These are phyloP conservation scores for Cytospora schulzeri DNA, from an alignment of 2,329 filamentous ascomycete species.

Conservation along the genomic window DNA sequence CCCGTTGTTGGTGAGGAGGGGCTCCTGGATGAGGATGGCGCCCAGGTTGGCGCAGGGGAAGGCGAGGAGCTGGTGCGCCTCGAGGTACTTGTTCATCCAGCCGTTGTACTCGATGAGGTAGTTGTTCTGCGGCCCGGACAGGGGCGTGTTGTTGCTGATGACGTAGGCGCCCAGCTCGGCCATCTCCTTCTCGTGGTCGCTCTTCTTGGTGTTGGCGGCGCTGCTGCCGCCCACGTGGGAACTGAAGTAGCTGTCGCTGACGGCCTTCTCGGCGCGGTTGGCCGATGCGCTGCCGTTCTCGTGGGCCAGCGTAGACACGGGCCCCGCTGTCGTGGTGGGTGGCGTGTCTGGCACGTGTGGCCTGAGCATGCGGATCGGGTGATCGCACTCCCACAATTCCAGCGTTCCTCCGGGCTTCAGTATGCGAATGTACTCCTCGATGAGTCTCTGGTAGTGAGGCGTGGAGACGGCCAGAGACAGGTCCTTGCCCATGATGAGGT, in stretches of 20 bases:
- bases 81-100: slow-evolving; percentile 78
- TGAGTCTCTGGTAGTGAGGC: slow-evolving; percentile 55
- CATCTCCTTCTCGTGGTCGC: slow-evolving; percentile 63
- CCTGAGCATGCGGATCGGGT: slow-evolving; percentile 78
- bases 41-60: slow-evolving; percentile 79
- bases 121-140: slow-evolving; percentile 77
- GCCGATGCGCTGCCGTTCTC: slow-evolving; percentile 37
- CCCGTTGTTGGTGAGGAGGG: slow-evolving; percentile 66
- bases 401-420: slow-evolving; percentile 76
- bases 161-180: slow-evolving; percentile 77
- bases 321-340: slow-evolving; percentile 27
- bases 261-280: slow-evolving; percentile 30
- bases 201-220: slow-evolving; percentile 35
- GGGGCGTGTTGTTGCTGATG: slow-evolving; percentile 79
- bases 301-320: slow-evolving; percentile 3
- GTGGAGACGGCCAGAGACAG: slow-evolving; percentile 67
- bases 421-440: slow-evolving; percentile 76
- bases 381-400: slow-evolving; percentile 89
- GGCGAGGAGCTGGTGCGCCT: slow-evolving; percentile 67
- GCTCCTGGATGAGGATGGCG: slow-evolving; percentile 79
- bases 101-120: slow-evolving; percentile 81
- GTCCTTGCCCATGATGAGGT: slow-evolving; percentile 88
- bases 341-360: slow-evolving; percentile 69
- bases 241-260: slow-evolving; percentile 31
- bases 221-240: slow-evolving; percentile 34